Evolutionary conservation across 2,329 filamentous ascomycete species (phyloP), one percentile per base, ranked within the genome.

Genomic region (Tolypocladium endophyticum): DNA sequence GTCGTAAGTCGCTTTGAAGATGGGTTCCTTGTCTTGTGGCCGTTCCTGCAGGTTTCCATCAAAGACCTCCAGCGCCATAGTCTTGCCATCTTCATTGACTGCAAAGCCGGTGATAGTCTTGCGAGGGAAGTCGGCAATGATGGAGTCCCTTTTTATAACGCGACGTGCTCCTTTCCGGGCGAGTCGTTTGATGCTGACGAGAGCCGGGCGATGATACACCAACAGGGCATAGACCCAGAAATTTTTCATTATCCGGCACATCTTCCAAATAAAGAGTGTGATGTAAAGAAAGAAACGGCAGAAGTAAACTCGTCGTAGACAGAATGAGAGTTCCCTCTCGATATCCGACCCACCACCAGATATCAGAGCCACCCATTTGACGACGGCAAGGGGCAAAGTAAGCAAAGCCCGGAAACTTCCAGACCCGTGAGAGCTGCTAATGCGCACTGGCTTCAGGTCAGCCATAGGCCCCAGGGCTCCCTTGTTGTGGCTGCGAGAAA

Each of bases 321-420:
- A 64, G 59, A 73, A 72, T 66, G 68, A 72, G 3, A 75, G 62
- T 61, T 75, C 73, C 33, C 72, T 62, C 59, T 74, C 73, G 35
- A 73, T 65, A 55, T 73, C 69, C 18, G 69, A 69, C 7, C 70
- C 71, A 5, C 69, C 73, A 2, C 70, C 69, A 1, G 70, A 70
- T 41, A 74, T 66, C 55, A 74, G 68, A 12, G 69, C 71, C 0
- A 71, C 60, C 68, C 71, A 74, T 58, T 72, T 71, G 23, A 68
- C 62, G 20, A 72, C 63, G 4, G 64, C 62, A 52, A 69, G 58
- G 0, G 71, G 64, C 2, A 72, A 36, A 2, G 61, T 61, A 3
- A 64, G 50, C 3, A 69, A 45, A 1, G 60, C 59, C 23, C 54
- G 50, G 39, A 64, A 52, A n/a, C 57, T 54, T n/a, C 60, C 30